Evolutionary conservation across 257 asterid species (phyloP).

Genomic region (Striga asiatica): DNA sequence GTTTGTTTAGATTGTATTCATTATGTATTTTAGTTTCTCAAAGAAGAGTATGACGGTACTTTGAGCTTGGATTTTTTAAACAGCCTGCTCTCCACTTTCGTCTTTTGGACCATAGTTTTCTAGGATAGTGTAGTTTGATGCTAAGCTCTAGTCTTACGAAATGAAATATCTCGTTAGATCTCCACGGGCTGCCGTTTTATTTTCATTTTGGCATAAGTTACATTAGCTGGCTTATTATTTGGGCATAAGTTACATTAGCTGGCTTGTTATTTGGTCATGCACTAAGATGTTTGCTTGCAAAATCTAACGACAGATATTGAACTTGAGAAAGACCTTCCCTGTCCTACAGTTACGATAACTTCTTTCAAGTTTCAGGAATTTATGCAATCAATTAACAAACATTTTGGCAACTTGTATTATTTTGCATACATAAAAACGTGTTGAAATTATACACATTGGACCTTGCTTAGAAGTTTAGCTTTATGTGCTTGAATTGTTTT

Average conservation of each 20-base stretch:
- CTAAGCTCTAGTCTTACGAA: too few relatives aligned
- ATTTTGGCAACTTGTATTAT: not conserved
- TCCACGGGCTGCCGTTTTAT: too few relatives aligned
- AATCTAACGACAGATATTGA: not conserved
- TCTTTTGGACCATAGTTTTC: not conserved
- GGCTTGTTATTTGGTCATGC: not conserved
- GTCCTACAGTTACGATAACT: too few relatives aligned
- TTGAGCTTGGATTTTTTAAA: not conserved
- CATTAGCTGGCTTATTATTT: too few relatives aligned
- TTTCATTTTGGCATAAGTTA: too few relatives aligned
- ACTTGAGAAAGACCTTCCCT: too few relatives aligned
- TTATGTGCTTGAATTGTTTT: slow-evolving; percentile 3
- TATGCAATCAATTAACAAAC: not conserved
- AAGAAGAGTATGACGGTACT: not conserved
- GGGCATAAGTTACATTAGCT: not conserved
- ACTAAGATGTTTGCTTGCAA: not conserved
- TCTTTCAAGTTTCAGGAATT: not conserved
- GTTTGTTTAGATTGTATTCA: not conserved
- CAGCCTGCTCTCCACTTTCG: not conserved
- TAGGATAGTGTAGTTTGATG: too few relatives aligned
- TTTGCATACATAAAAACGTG: not conserved
- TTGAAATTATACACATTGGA: not conserved
- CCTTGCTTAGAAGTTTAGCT: not conserved
- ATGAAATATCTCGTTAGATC: too few relatives aligned
- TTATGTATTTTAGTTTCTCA: not conserved